Percentiles rank a stretch among this genome's conserved stretches.
Conservation (phyloP, 1,139 yeast species). For the Suhomyces kunorum region DNA sequence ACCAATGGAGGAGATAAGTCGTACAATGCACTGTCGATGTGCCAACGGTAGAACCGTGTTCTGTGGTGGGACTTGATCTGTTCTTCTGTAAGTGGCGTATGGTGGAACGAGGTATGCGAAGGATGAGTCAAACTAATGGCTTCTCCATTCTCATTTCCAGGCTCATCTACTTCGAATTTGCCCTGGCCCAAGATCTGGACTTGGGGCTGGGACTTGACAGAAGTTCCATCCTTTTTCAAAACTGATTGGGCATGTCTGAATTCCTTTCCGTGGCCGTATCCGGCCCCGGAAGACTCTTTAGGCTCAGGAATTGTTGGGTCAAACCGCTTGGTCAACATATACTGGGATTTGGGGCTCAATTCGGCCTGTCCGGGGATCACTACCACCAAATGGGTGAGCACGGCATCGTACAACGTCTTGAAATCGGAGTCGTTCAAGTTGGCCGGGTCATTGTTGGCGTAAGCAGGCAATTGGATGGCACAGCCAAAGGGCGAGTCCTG, state of each 20-base stretch:
- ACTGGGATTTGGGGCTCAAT: slow-evolving; percentile 72
- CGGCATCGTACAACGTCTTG: slow-evolving; percentile 58
- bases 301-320: slow-evolving; percentile 68
- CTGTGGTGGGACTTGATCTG: slow-evolving; percentile 59
- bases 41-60: slow-evolving; percentile 91
- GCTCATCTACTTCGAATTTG: slow-evolving; percentile 60
- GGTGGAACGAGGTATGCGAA: slow-evolving; percentile 78
- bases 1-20: slow-evolving; percentile 83
- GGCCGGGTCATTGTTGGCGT: slow-evolving; percentile 74
- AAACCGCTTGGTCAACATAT: slow-evolving; percentile 68
- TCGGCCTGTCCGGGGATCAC: slow-evolving; percentile 70
- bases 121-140: slow-evolving; percentile 72
- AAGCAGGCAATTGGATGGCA: slow-evolving; percentile 58
- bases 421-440: slow-evolving; percentile 65
- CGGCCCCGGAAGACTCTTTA: slow-evolving; percentile 48
- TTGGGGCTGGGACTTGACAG: slow-evolving; percentile 81
- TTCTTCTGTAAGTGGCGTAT: slow-evolving; percentile 57
- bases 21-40: slow-evolving; percentile 84
- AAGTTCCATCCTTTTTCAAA: slow-evolving; percentile 73
- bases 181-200: slow-evolving; percentile 91
- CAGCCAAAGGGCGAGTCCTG: slow-evolving; percentile 66
- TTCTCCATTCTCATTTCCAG: slow-evolving; percentile 65
- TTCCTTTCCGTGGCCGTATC: slow-evolving; percentile 83
- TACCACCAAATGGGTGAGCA: slow-evolving; percentile 66
- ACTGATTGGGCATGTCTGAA: slow-evolving; percentile 79